Conservation (phyloP, 768 basidiomycete genomes). For the Naganishia randhawae region DNA sequence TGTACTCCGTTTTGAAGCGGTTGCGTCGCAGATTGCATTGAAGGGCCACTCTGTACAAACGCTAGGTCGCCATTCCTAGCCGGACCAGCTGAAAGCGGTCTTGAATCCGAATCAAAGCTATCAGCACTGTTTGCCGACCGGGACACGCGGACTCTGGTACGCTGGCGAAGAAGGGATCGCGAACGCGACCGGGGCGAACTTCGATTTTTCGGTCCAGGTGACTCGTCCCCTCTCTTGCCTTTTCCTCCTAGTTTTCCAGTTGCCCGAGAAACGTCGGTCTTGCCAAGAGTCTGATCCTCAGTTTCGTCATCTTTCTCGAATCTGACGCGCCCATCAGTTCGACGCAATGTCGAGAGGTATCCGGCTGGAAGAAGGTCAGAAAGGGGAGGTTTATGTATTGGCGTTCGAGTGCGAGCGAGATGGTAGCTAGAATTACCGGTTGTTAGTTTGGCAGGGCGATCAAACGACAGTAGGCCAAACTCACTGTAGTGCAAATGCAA, state of each 20-base stretch:
- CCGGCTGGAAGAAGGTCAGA: constrained; percentile 44
- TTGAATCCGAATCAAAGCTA: neutral
- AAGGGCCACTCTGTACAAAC: neutral
- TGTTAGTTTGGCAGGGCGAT: neutral
- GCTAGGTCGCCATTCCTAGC: neutral
- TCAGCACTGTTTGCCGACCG: constrained; percentile 1
- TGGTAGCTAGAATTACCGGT: constrained; percentile 39
- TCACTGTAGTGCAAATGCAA: constrained; percentile 48
- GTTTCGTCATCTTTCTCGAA: constrained; percentile 32
- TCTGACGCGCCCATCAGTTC: constrained; percentile 46
- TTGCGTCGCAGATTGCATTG: neutral
- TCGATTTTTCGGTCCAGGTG: neutral
- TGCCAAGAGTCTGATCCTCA: neutral
- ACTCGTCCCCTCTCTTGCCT: constrained; percentile 1
- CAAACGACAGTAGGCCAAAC: constrained; percentile 2
- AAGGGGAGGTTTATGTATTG: constrained; percentile 43
- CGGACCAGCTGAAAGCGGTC: neutral
- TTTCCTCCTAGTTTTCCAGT: neutral
- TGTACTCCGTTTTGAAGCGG: neutral
- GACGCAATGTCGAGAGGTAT: constrained; percentile 45
- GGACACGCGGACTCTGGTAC: constrained; percentile 1
- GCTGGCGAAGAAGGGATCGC: constrained; percentile 1
- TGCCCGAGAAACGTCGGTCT: neutral
- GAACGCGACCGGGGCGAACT: neutral
- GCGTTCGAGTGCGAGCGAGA: constrained; percentile 39